Base-by-base conservation (phyloP, 768 basidiomycete species). In the Tulasnella sp. region DNA sequence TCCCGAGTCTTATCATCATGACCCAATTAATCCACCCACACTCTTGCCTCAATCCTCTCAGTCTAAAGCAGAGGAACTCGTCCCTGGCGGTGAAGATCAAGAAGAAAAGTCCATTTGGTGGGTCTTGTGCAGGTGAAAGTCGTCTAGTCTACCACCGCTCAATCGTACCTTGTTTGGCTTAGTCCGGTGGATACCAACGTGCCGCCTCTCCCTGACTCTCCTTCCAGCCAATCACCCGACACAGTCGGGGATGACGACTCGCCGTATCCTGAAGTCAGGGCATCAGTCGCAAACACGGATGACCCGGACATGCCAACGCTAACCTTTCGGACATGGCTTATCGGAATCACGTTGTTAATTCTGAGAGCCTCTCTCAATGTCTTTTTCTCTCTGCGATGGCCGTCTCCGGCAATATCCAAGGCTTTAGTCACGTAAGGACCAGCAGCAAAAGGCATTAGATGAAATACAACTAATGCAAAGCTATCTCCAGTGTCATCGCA, bases 351-450 rank as follows among this genome's bases (percentile, higher is more conserved):
- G 81, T 82, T 74, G 78, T 86, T 80, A 85, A 84, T 42, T 8
- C 17, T 17, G 8, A 17, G 8, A 69, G 85, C 87, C 80, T 90
- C 89, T 42, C 84, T 94, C 83, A 97, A 98, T 80, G 87, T 93
- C 45, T 97, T 98, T 85, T 97, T 99, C 88, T 91, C 92, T 83
- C 95, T 98, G 85, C 94, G 97, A 40, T 88, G 87, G 72, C 96
- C 97, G 31, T 92, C 96, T 0, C 96, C 96, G 3, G 84, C 85
- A 31, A 88, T 99, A 80, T 88, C 91, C n/a, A n/a, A n/a, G n/a
- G n/a, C n/a, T n/a, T 31, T 76, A 19, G 58, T 25, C 67, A 42
- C 37, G 31, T 9, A 8, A 39, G 25, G 39, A 67, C 7, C 29
- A 36, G 42, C n/a, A 22, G 11, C 25, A 5, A 38, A 22, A 49